Conservation (phyloP, 2,329 filamentous ascomycete species). For the Neophaeococcomyces aloes region DNA sequence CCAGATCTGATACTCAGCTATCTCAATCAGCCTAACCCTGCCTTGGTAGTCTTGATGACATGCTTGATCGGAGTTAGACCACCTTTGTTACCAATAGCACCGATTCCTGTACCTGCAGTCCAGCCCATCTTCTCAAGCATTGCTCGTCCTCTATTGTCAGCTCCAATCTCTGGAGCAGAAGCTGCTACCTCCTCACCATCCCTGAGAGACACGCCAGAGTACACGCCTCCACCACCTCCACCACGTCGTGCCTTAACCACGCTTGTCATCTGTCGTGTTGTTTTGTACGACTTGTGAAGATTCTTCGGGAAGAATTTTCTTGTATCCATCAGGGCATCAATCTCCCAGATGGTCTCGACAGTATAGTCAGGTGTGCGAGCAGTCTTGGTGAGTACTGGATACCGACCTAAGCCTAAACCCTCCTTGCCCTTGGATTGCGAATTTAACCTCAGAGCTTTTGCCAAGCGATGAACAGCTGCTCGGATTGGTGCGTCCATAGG, state of each 20-base stretch:
- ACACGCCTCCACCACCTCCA: constrained; percentile 28
- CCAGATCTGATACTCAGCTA: too few species aligned
- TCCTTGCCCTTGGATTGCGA: constrained; percentile 71
- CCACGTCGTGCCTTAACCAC: constrained; percentile 24
- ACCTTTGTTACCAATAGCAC: constrained; percentile 72
- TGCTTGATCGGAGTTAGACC: constrained; percentile 78
- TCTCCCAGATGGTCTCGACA: constrained; percentile 41
- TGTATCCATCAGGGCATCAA: constrained; percentile 26
- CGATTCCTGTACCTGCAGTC: constrained; percentile 75
- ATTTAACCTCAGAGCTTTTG: constrained; percentile 62
- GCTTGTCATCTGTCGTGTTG: constrained; percentile 14
- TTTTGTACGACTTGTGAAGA: constrained; percentile 1
- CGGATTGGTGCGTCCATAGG: constrained; percentile 73
- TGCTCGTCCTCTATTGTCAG: constrained; percentile 69
- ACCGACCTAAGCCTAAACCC: constrained; percentile 61
- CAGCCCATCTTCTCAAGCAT: constrained; percentile 98
- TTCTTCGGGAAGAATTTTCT: constrained; percentile 21
- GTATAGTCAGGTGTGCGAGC: constrained; percentile 52
- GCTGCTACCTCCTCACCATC: constrained; percentile 86
- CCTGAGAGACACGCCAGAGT: constrained; percentile 49
- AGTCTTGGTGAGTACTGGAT: constrained; percentile 68
- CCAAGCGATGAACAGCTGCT: constrained; percentile 69
- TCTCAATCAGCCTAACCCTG: constrained; percentile 56
- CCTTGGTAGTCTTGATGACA: constrained; percentile 74
- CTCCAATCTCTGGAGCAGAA: constrained; percentile 70